A percentile compares a stretch with the other conserved stretches of the same genome.
phyloP scores from a whole-genome alignment of 148 eudicot species.

The Heliamphora exappendiculata region DNA sequence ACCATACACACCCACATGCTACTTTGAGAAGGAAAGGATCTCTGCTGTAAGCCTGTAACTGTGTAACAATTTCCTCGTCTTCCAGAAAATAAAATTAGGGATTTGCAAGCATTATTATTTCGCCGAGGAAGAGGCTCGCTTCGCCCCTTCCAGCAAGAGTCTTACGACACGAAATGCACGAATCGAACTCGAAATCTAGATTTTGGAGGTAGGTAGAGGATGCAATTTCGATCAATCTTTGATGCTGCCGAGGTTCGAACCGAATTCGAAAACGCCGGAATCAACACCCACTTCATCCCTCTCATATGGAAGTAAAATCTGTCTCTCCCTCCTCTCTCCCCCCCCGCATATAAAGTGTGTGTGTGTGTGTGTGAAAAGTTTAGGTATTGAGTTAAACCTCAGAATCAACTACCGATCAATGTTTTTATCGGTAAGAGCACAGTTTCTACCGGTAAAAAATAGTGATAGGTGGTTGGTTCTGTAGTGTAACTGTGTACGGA shows the following conservation, averaged over 20 bases:
- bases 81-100: neutral
- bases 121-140: neutral
- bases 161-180: neutral
- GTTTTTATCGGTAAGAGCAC: no score
- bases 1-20: no score
- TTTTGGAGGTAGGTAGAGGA: constrained; percentile 4
- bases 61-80: neutral
- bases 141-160: neutral
- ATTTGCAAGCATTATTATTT: neutral
- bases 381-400: no score
- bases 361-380: neutral
- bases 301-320: constrained; percentile 65
- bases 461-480: no score
- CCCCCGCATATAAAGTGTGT: neutral
- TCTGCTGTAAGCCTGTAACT: no score
- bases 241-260: constrained; percentile 47
- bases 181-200: neutral
- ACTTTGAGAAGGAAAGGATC: no score
- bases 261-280: constrained; percentile 60
- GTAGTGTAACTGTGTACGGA: no score
- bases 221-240: constrained; percentile 61
- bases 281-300: constrained; percentile 69
- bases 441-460: no score
- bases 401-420: no score
- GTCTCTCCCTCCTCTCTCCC: constrained; percentile 4